A percentile compares a stretch with the other conserved stretches of the same genome.
These are phyloP conservation scores for Dalechampia spathulata DNA, from an alignment of 441 rosid genomes.

Conservation along the genomic window DNA sequence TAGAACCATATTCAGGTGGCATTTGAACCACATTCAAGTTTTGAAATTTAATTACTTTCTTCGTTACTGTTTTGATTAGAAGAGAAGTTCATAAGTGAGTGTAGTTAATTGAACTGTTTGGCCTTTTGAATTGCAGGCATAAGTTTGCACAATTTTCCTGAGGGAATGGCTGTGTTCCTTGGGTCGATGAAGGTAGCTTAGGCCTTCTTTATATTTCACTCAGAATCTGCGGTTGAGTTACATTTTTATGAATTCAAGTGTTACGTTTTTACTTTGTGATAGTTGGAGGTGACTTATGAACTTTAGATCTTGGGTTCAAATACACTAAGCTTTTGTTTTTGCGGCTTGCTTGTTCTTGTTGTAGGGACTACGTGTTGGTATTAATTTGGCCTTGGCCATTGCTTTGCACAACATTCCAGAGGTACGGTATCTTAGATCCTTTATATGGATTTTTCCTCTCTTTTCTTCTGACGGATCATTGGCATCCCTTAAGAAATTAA, in stretches of 20 bases:
- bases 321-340: background rate
- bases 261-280: background rate
- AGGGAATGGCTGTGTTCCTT: slow-evolving; percentile 99
- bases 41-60: slow-evolving; percentile 1
- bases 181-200: slow-evolving; percentile 83
- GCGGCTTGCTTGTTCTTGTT: slow-evolving; percentile 8
- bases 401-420: slow-evolving; percentile 99
- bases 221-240: background rate
- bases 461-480: background rate
- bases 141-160: slow-evolving; percentile 99
- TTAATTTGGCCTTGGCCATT: slow-evolving; percentile 93
- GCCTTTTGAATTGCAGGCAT: slow-evolving; percentile 49
- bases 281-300: background rate
- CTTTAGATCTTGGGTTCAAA: background rate
- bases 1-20: background rate
- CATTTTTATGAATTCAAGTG: background rate
- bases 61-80: background rate
- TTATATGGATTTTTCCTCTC: background rate
- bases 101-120: slow-evolving; percentile 11
- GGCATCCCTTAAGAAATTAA: background rate
- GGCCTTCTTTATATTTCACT: slow-evolving; percentile 7
- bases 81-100: slow-evolving; percentile 3
- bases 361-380: slow-evolving; percentile 94
- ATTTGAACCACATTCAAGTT: background rate
- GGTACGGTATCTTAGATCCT: slow-evolving; percentile 41